These are phyloP conservation scores for Pseudogymnoascus sp. DNA, from an alignment of 2,329 filamentous ascomycete genomes.

Conservation along the genomic window DNA sequence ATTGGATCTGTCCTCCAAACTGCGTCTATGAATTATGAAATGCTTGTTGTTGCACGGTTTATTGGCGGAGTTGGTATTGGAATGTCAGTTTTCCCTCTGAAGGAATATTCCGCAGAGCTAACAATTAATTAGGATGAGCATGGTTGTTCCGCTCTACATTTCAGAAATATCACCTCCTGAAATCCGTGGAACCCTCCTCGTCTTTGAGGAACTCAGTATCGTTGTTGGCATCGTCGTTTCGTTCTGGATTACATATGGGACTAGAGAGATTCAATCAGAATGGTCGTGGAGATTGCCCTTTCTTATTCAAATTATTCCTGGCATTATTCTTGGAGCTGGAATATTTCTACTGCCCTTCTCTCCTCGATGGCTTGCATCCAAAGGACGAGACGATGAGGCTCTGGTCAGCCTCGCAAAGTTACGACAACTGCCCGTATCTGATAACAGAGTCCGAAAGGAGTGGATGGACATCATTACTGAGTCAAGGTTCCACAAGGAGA, in stretches of 20 bases:
- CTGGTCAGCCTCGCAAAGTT: constrained; percentile 39
- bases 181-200: background rate
- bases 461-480: constrained; percentile 43
- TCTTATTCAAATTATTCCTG: constrained; percentile 19
- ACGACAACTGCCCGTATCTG: constrained; percentile 39
- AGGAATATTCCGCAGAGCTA: background rate
- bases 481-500: constrained; percentile 41
- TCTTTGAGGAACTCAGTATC: constrained; percentile 27
- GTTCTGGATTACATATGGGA: constrained; percentile 36
- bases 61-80: constrained; percentile 45
- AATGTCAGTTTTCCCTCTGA: constrained; percentile 31
- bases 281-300: constrained; percentile 26
- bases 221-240: constrained; percentile 34
- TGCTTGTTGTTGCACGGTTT: constrained; percentile 40
- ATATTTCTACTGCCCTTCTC: constrained; percentile 43
- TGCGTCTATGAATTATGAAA: constrained; percentile 39
- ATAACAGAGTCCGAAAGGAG: constrained; percentile 44
- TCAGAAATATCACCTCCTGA: constrained; percentile 39
- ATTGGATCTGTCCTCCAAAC: constrained; percentile 43
- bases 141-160: constrained; percentile 44
- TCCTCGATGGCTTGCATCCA: constrained; percentile 44
- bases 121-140: constrained; percentile 13
- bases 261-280: constrained; percentile 27
- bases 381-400: constrained; percentile 40
- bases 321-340: constrained; percentile 28